A percentile compares a stretch with the other conserved stretches of the same genome.
Evolutionary conservation across 2,329 filamentous ascomycete species (phyloP).

Genomic region (Claviceps sp.): DNA sequence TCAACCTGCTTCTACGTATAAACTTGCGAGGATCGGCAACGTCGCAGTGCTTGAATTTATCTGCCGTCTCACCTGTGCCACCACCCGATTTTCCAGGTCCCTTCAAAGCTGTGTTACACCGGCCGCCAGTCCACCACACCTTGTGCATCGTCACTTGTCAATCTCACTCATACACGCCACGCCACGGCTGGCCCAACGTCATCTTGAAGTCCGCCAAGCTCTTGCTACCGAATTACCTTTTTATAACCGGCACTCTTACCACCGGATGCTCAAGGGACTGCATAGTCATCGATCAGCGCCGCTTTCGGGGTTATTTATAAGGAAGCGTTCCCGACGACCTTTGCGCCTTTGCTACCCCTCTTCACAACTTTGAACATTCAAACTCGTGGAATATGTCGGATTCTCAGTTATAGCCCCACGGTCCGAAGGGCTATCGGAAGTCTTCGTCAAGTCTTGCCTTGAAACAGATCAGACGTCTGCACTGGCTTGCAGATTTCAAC

Average conservation of each 20-base stretch:
- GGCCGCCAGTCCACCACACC: not conserved
- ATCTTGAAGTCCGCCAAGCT: slow-evolving; percentile 13
- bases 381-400: slow-evolving; percentile 17
- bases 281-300: not conserved
- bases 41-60: slow-evolving; percentile 3
- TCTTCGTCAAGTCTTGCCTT: slow-evolving; percentile 8
- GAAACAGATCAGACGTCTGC: slow-evolving; percentile 10
- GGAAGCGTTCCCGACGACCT: not conserved
- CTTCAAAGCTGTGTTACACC: slow-evolving; percentile 1
- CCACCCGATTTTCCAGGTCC: not conserved
- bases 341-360: too few species aligned
- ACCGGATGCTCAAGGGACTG: not conserved
- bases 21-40: slow-evolving; percentile 4
- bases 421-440: slow-evolving; percentile 24
- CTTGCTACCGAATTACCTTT: not conserved
- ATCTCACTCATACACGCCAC: slow-evolving; percentile 6
- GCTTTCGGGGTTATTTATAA: not conserved
- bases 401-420: slow-evolving; percentile 22
- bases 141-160: not conserved
- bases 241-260: not conserved
- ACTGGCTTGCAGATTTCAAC: slow-evolving; percentile 14
- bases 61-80: slow-evolving; percentile 4
- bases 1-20: not conserved
- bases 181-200: slow-evolving; percentile 11
- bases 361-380: not conserved